Evolutionary conservation across 2,329 filamentous ascomycete genomes (phyloP), one percentile per base, ranked within the genome.

Genomic region (Fusarium aywerte): DNA sequence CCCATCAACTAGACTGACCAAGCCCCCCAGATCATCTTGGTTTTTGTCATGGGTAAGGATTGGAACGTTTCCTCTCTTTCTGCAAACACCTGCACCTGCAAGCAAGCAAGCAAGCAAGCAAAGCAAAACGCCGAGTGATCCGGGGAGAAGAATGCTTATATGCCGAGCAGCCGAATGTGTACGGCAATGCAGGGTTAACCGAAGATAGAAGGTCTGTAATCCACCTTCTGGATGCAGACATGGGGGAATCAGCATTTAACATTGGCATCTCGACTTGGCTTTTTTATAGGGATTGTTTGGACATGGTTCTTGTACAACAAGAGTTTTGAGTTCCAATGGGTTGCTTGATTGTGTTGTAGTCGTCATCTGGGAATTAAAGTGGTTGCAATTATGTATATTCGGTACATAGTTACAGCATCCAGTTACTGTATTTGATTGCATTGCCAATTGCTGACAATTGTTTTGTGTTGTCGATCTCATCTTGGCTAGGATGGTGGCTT

Each of bases 141-240:
- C 60, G 60, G 50, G 16, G 35, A 29, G 15, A 9, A 10, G 9
- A 32, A 18, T 45, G 16, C 27, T 38, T 33, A 36, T 29, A n/a
- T 63, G 52, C 60, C 60, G 60, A 36, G 53, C 10, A 36, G 44
- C 58, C 60, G 63, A 51, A 63, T 45, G 60, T 43, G 56, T 32
- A 55, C 48, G 31, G 35, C 11, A 32, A 55, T 47, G 33, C 36
- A 42, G 20, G 39, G 44, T 58, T 64, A 51, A 42, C 60, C 60
- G 36, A 27, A 58, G 44, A 63, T 51, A 63, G 60, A 63, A 63
- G 59, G 60, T 64, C 58, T 57, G 13, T 29, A 18, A n/a, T 25
- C 20, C 4, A 16, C 0, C 2, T 45, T 27, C 32, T 32, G 20
- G 43, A 21, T 45, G 33, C n/a, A 11, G 49, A 31, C 42, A 48